phyloP scores from a whole-genome alignment of 2,329 filamentous ascomycete genomes.

The Arachnopeziza araneosa region DNA sequence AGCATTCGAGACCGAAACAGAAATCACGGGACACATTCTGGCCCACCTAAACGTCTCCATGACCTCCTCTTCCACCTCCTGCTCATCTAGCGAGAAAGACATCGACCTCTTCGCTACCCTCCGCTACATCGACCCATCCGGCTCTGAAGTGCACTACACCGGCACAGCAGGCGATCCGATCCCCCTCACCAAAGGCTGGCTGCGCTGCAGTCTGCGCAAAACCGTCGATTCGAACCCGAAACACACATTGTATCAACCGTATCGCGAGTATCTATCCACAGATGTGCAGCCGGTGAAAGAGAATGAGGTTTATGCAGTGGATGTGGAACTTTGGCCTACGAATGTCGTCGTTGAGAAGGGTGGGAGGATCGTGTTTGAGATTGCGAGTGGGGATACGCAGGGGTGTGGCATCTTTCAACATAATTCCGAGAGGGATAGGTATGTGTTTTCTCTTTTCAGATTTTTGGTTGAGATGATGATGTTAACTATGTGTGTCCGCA shows the following conservation, averaged over 20 bases:
- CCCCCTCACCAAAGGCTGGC: constrained; percentile 59
- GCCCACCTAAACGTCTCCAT: constrained; percentile 58
- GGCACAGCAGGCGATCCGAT: constrained; percentile 60
- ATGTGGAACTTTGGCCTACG: constrained; percentile 61
- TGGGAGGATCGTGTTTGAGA: constrained; percentile 49
- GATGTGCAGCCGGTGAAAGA: constrained; percentile 50
- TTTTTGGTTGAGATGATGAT: background rate
- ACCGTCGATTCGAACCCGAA: constrained; percentile 44
- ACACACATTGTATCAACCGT: constrained; percentile 49
- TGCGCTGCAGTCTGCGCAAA: constrained; percentile 52
- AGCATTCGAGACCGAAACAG: constrained; percentile 56
- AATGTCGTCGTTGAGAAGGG: constrained; percentile 51
- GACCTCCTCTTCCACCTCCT: constrained; percentile 39
- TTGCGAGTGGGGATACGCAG: constrained; percentile 52
- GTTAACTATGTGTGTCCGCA: constrained; percentile 8
- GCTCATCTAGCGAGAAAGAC: constrained; percentile 40
- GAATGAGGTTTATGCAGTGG: constrained; percentile 52
- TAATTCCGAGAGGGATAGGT: constrained; percentile 36
- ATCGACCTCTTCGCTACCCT: constrained; percentile 62
- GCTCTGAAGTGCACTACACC: constrained; percentile 57
- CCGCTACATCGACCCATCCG: constrained; percentile 48
- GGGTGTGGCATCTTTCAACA: constrained; percentile 53
- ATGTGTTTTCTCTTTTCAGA: background rate
- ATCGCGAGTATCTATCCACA: constrained; percentile 51
- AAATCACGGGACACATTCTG: constrained; percentile 63